These are phyloP conservation scores for Thermothielavioides terrestris DNA, from an alignment of 495 filamentous ascomycete genomes.

Conservation along the genomic window DNA sequence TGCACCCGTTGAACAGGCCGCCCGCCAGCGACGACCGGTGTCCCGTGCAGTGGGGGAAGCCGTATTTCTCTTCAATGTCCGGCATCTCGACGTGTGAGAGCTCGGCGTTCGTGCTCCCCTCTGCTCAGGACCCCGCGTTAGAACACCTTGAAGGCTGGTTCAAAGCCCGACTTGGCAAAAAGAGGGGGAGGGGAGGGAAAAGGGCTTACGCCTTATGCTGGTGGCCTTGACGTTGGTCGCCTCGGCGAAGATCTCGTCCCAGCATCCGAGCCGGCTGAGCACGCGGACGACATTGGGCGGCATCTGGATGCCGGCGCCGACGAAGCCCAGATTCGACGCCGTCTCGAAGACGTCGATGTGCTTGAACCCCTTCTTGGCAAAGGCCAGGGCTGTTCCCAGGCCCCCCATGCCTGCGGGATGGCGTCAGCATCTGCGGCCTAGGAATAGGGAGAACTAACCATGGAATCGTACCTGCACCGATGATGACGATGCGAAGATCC, in stretches of 20 bases:
- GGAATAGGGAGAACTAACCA: no score
- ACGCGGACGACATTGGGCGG: constrained; percentile 74
- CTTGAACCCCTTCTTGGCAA: constrained; percentile 65
- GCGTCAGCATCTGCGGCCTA: constrained; percentile 3
- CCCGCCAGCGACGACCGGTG: constrained; percentile 65
- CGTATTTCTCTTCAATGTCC: constrained; percentile 59
- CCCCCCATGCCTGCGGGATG: constrained; percentile 63
- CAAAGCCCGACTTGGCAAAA: no score
- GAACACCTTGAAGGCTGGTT: no score
- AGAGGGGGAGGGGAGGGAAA: not conserved
- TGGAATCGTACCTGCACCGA: constrained; percentile 33
- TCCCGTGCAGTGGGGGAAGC: constrained; percentile 70
- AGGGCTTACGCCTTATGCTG: constrained; percentile 31
- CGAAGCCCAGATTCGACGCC: constrained; percentile 67
- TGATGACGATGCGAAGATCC: constrained; percentile 35
- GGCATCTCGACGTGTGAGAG: constrained; percentile 60
- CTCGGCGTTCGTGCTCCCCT: constrained; percentile 57
- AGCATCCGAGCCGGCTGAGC: constrained; percentile 58
- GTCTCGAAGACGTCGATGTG: constrained; percentile 65
- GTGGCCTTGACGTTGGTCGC: constrained; percentile 42
- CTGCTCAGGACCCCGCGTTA: constrained; percentile 29
- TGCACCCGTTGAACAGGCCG: constrained; percentile 58
- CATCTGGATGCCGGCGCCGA: constrained; percentile 75
- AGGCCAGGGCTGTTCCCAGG: constrained; percentile 59
- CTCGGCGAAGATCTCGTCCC: constrained; percentile 58